A percentile compares a stretch with the other conserved stretches of the same genome.
These are phyloP conservation scores for Talaromyces funiculosus DNA, from an alignment of 2,329 filamentous ascomycete species.

Conservation along the genomic window DNA sequence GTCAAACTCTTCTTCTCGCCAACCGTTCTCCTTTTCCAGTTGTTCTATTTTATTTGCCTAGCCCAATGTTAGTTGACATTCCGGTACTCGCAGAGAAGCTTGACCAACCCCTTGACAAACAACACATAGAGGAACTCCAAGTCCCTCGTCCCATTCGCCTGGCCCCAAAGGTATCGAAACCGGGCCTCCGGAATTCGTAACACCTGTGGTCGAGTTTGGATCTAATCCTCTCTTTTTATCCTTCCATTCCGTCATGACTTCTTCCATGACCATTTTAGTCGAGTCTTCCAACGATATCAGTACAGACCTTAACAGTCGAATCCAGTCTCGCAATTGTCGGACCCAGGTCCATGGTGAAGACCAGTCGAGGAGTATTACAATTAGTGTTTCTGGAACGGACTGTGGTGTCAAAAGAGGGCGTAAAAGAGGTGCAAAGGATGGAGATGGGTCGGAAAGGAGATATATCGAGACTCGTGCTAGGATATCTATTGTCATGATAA, in stretches of 20 bases:
- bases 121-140: constrained; percentile 82
- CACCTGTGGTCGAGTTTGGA: constrained; percentile 43
- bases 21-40: constrained; percentile 80
- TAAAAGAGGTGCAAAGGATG: constrained; percentile 74
- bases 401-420: constrained; percentile 77
- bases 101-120: constrained; percentile 80
- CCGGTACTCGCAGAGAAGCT: constrained; percentile 26
- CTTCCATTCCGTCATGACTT: constrained; percentile 74
- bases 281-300: constrained; percentile 68
- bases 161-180: constrained; percentile 72
- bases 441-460: constrained; percentile 77
- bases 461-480: constrained; percentile 85
- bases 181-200: constrained; percentile 59
- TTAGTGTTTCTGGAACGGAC: constrained; percentile 76
- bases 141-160: constrained; percentile 86
- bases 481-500: constrained; percentile 56
- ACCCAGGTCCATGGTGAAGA: constrained; percentile 90
- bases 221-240: constrained; percentile 63
- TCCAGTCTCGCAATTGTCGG: constrained; percentile 81
- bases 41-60: constrained; percentile 84
- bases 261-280: constrained; percentile 77
- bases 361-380: constrained; percentile 95
- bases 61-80: background rate
- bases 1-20: constrained; percentile 96
- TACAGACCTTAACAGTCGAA: constrained; percentile 73